Percentiles rank a stretch among this genome's conserved stretches.
Conservation (phyloP, 331 rosid genomes). For the Erythrophleum ivorense region DNA sequence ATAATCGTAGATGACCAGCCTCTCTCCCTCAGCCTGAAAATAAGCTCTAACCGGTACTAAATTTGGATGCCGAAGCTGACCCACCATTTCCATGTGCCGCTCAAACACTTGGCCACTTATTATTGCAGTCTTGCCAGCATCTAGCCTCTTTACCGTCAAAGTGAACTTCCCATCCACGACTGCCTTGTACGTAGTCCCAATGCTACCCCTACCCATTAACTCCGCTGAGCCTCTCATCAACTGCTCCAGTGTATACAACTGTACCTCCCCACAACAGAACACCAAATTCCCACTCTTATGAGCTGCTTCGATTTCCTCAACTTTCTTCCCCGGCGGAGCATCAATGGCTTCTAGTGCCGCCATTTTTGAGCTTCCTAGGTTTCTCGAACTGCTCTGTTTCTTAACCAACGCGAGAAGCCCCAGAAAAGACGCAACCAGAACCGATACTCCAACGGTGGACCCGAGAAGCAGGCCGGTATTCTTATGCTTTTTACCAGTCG, state of each 20-base stretch:
- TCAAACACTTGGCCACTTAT: constrained; percentile 65
- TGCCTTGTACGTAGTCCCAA: constrained; percentile 91
- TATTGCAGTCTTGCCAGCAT: constrained; percentile 60
- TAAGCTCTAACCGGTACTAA: constrained; percentile 80
- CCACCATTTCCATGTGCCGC: constrained; percentile 69
- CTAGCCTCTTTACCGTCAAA: constrained; percentile 88
- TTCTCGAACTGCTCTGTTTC: constrained; percentile 23
- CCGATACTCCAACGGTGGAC: constrained; percentile 42
- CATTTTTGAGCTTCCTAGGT: constrained; percentile 12
- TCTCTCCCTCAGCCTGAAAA: constrained; percentile 93
- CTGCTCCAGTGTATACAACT: constrained; percentile 71
- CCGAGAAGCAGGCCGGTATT: constrained; percentile 59
- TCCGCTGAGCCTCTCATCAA: constrained; percentile 95
- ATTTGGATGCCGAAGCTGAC: constrained; percentile 80
- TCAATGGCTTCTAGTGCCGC: constrained; percentile 24
- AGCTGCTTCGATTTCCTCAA: constrained; percentile 41
- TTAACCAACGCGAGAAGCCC: constrained; percentile 39
- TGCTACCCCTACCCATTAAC: constrained; percentile 81
- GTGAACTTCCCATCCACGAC: constrained; percentile 67
- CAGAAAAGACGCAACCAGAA: constrained; percentile 45
- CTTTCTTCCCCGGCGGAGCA: constrained; percentile 31
- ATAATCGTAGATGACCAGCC: constrained; percentile 79
- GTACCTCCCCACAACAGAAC: constrained; percentile 75
- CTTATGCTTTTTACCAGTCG: constrained; percentile 44
- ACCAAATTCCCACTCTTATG: constrained; percentile 69